phyloP scores from a whole-genome alignment of 1,139 yeast species.

The Geotrichum cucujoidarum region DNA sequence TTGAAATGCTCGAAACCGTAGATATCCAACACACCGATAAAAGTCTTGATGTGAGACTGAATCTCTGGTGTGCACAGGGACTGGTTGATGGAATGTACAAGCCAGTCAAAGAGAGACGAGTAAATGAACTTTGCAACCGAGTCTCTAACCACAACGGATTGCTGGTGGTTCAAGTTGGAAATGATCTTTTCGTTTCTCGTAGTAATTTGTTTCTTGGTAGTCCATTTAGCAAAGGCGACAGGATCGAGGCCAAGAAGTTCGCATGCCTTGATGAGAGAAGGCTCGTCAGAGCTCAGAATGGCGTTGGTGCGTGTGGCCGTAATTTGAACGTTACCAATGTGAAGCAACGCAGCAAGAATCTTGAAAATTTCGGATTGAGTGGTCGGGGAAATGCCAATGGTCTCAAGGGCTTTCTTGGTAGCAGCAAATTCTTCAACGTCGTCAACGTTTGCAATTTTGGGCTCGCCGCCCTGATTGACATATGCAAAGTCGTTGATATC shows the following conservation, averaged over 20 bases:
- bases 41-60: slow-evolving; percentile 54
- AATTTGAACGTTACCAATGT: slow-evolving; percentile 88
- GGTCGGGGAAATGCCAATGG: slow-evolving; percentile 65
- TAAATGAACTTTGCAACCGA: slow-evolving; percentile 93
- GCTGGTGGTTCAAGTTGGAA: slow-evolving; percentile 75
- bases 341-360: slow-evolving; percentile 82
- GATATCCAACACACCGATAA: slow-evolving; percentile 95
- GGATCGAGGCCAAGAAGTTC: slow-evolving; percentile 81
- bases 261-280: slow-evolving; percentile 76
- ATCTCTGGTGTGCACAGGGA: slow-evolving; percentile 72
- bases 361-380: slow-evolving; percentile 68
- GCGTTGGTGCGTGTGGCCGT: slow-evolving; percentile 86
- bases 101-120: slow-evolving; percentile 92
- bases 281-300: slow-evolving; percentile 76
- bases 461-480: slow-evolving; percentile 85
- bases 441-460: slow-evolving; percentile 70
- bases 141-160: slow-evolving; percentile 89
- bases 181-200: slow-evolving; percentile 92
- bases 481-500: slow-evolving; percentile 67
- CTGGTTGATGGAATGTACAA: slow-evolving; percentile 73
- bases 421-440: slow-evolving; percentile 71
- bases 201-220: slow-evolving; percentile 82
- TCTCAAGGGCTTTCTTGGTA: slow-evolving; percentile 68
- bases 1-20: slow-evolving; percentile 97
- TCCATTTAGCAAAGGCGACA: slow-evolving; percentile 76